Evolutionary conservation across 495 filamentous ascomycete species (phyloP).

Genomic region (Penicillium manginii): DNA sequence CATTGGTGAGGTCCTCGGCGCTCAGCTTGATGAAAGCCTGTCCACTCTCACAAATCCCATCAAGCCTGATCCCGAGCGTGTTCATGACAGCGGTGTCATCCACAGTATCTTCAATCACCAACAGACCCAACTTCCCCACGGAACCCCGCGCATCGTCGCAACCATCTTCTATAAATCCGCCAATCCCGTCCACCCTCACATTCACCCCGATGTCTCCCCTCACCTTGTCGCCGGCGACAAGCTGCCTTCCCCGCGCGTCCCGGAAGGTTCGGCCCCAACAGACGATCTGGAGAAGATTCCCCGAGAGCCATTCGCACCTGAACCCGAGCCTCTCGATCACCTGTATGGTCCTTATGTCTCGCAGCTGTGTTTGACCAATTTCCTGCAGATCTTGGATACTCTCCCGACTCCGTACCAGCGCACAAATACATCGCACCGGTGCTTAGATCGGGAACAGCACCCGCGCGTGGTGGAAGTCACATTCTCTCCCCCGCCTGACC

Average conservation of each 20-base stretch:
- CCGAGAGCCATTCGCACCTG: slow-evolving; percentile 67
- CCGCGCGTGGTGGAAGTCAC: slow-evolving; percentile 73
- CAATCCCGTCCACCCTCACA: slow-evolving; percentile 46
- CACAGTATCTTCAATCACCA: slow-evolving; percentile 50
- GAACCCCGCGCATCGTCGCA: slow-evolving; percentile 46
- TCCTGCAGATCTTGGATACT: slow-evolving; percentile 74
- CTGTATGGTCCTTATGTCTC: slow-evolving; percentile 78
- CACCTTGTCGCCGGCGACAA: slow-evolving; percentile 29
- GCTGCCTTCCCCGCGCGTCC: slow-evolving; percentile 45
- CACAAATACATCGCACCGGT: slow-evolving; percentile 69
- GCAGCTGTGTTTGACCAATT: slow-evolving; percentile 79
- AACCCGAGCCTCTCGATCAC: slow-evolving; percentile 71
- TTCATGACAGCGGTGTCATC: slow-evolving; percentile 48
- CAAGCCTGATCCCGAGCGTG: slow-evolving; percentile 47
- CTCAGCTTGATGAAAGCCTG: slow-evolving; percentile 28
- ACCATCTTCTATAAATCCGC: slow-evolving; percentile 53
- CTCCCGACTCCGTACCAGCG: slow-evolving; percentile 64
- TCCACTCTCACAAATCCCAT: slow-evolving; percentile 44
- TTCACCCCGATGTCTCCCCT: slow-evolving; percentile 44
- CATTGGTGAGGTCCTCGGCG: slow-evolving; percentile 47
- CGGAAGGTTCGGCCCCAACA: slow-evolving; percentile 62
- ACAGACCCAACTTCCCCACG: slow-evolving; percentile 39
- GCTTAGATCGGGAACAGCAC: slow-evolving; percentile 63
- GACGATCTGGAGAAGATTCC: slow-evolving; percentile 70
- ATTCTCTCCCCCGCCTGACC: slow-evolving; percentile 67